A percentile compares a stretch with the other conserved stretches of the same genome.
These are phyloP conservation scores for Agaricus subrufescens DNA, from an alignment of 768 basidiomycete species.

Conservation along the genomic window DNA sequence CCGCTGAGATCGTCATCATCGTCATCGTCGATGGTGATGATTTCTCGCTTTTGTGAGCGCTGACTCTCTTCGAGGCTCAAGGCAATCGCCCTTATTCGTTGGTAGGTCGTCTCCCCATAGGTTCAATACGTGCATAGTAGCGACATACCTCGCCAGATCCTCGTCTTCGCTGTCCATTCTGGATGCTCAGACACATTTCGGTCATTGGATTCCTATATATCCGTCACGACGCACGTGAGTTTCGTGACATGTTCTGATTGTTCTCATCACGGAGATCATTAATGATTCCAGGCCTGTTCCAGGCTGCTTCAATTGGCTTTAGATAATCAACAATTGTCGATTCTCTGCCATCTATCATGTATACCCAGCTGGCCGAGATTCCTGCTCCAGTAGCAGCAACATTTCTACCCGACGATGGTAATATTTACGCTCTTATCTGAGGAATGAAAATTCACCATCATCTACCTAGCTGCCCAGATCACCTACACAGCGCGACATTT, in stretches of 20 bases:
- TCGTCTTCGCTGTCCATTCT: constrained; percentile 18
- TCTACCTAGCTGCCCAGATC: constrained; percentile 33
- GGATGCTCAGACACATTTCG: neutral
- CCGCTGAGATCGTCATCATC: constrained; percentile 20
- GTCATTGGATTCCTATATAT: neutral
- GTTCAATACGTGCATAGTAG: neutral
- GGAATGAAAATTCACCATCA: neutral
- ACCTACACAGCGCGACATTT: constrained; percentile 44
- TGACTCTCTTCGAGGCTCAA: constrained; percentile 39
- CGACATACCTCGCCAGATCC: constrained; percentile 27
- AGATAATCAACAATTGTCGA: too few species aligned
- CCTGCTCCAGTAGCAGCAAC: constrained; percentile 20
- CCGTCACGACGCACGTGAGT: too few species aligned
- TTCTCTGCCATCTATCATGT: constrained; percentile 9
- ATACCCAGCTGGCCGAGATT: constrained; percentile 12
- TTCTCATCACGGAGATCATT: too few species aligned
- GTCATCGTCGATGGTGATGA: constrained; percentile 22
- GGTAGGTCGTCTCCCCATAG: neutral
- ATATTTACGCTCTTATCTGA: neutral
- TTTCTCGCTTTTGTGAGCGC: constrained; percentile 16
- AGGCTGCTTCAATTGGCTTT: neutral
- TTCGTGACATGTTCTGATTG: too few species aligned
- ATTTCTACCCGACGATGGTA: constrained; percentile 17
- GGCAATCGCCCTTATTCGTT: constrained; percentile 39
- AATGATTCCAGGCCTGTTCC: too few species aligned